These are phyloP conservation scores for Pythium plurisporium DNA, from an alignment of 352 stramenopile species.

Conservation along the genomic window DNA sequence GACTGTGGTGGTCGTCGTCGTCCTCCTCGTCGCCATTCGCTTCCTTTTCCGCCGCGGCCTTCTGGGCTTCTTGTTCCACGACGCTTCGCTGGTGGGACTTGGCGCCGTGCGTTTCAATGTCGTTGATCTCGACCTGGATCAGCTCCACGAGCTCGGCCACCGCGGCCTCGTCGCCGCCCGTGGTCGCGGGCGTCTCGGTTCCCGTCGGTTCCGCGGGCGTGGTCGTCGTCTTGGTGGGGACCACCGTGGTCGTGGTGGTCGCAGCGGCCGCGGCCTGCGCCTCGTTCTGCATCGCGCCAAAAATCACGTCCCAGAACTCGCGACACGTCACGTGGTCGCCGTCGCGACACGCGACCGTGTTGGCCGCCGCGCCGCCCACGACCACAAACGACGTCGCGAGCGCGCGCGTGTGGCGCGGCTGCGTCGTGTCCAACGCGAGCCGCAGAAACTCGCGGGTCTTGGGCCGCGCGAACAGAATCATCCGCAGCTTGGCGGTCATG, in stretches of 20 bases:
- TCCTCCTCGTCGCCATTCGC: conserved; percentile 13
- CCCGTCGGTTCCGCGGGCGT: background rate
- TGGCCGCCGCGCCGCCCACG: conserved; percentile 54
- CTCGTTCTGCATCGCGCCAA: conserved; percentile 58
- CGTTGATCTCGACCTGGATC: conserved; percentile 71
- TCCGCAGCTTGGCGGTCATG: conserved; percentile 73
- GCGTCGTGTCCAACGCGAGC: conserved; percentile 50
- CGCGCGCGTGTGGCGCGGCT: conserved; percentile 55
- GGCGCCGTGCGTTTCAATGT: conserved; percentile 65
- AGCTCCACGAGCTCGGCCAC: conserved; percentile 60
- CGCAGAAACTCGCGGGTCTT: conserved; percentile 74
- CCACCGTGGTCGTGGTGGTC: conserved; percentile 26
- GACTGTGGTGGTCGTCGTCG: conserved; percentile 19
- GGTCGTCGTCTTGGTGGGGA: too few species aligned
- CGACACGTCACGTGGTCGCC: conserved; percentile 45
- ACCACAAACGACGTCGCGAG: conserved; percentile 79
- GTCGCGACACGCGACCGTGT: conserved; percentile 40
- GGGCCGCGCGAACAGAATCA: conserved; percentile 64
- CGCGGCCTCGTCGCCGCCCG: conserved; percentile 3
- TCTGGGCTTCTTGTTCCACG: conserved; percentile 35
- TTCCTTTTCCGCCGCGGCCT: background rate
- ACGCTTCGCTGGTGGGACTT: conserved; percentile 64
- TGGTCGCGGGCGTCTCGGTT: conserved; percentile 2
- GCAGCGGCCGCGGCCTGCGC: conserved; percentile 17
- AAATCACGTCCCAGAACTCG: conserved; percentile 68